Conservation (phyloP, 805 yeast species). For the Cyberlindnera maritima region DNA sequence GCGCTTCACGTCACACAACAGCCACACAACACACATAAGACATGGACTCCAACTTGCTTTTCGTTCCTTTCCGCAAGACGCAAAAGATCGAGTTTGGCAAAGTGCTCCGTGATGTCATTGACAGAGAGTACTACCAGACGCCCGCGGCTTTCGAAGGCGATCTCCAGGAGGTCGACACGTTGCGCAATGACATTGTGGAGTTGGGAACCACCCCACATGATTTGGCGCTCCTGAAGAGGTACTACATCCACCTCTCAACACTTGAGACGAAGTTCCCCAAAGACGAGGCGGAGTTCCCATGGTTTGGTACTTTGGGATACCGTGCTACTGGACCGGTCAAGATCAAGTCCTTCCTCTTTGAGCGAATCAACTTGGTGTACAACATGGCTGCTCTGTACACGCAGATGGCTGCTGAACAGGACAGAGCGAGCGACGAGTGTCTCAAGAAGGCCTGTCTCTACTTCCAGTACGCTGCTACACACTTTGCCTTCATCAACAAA, state of each 20-base stretch:
- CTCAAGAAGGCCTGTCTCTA: constrained; percentile 58
- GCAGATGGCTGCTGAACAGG: constrained; percentile 47
- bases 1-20: background rate
- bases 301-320: constrained; percentile 71
- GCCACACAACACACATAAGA: background rate
- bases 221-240: constrained; percentile 38
- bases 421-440: constrained; percentile 46
- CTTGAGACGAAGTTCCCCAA: constrained; percentile 59
- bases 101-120: constrained; percentile 42
- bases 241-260: constrained; percentile 43
- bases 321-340: constrained; percentile 47
- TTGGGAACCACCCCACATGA: constrained; percentile 37
- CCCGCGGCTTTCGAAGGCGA: constrained; percentile 41
- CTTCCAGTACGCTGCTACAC: constrained; percentile 75
- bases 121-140: constrained; percentile 44
- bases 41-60: constrained; percentile 39
- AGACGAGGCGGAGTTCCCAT: constrained; percentile 57
- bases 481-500: constrained; percentile 70
- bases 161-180: constrained; percentile 38
- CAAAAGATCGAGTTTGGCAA: constrained; percentile 38
- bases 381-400: constrained; percentile 69
- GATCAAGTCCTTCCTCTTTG: constrained; percentile 51
- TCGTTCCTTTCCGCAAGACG: constrained; percentile 51
- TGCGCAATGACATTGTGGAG: constrained; percentile 42
- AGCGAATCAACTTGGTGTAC: constrained; percentile 59